Base-by-base conservation (phyloP, 371 early-diverging fungal genomes). In the Chytridium lagenaria region DNA sequence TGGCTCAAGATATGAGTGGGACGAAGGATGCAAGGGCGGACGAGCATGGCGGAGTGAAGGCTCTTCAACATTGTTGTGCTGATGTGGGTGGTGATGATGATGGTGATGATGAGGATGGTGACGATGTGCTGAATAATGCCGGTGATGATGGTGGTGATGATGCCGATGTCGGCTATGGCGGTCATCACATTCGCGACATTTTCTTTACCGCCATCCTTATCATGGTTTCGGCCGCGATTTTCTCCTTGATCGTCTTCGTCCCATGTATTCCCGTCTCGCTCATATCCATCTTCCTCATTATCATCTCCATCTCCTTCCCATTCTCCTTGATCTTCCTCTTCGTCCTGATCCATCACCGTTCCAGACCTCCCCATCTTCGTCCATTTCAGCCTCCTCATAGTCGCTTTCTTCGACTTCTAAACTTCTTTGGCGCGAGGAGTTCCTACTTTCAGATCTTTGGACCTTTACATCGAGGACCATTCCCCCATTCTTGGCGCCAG, bases 171-270 rank as follows among this genome's bases (percentile, higher is more conserved):
- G 36, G 63, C 12, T 16, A 30, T 61, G 44, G 44, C 44, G 19
- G 7, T 57, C 57, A 57, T 57, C 57, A 12, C 31, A 57, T 57
- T 57, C 57, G 57, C 57, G 23, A 5, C 63, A 31, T 61, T 34
- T 38, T 61, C 63, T 2, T 61, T 34, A 15, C 2, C 33, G 15
- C 33, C 63, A 7, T 5, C 57, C 7, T 57, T 30, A n/a, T 57
- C 57, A 30, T 57, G 12, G 19, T 44, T 44, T 44, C 44, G 12
- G 12, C 44, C 44, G 44, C 12, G 19, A 12, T 52, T 23, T 52
- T 52, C 55, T 22, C 26, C 26, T 23, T 52, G 16, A 10, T 52
- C 55, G n/a, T 52, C 55, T 23, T 52, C 55, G 16, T 52, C 55
- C 26, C 23, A 7, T 52, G n/a, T 23, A n/a, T 26, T 5, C 26